Evolutionary conservation across 441 rosid genomes (phyloP).

Genomic region (Gossypium laxum): DNA sequence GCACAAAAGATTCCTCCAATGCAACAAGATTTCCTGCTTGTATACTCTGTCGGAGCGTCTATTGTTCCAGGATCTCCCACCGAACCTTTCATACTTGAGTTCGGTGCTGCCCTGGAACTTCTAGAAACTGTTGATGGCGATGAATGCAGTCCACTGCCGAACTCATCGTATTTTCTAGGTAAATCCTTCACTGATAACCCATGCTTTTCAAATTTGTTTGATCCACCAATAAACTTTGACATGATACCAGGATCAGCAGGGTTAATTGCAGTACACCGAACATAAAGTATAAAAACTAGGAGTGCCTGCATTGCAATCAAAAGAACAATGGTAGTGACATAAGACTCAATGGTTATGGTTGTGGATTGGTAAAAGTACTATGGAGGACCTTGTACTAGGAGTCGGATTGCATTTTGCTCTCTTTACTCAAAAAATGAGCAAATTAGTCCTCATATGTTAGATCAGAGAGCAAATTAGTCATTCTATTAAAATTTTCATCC

Average conservation of each 20-base stretch:
- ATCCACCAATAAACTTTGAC: constrained; percentile 38
- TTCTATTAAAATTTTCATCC: too few species aligned
- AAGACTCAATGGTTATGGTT: background rate
- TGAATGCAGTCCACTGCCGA: constrained; percentile 43
- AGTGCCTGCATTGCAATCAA: constrained; percentile 36
- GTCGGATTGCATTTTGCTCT: too few species aligned
- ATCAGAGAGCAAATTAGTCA: too few species aligned
- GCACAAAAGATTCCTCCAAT: constrained; percentile 44
- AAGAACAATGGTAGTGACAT: constrained; percentile 4
- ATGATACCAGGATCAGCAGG: constrained; percentile 70
- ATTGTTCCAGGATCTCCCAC: constrained; percentile 36
- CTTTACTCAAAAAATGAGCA: too few species aligned
- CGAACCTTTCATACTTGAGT: constrained; percentile 67
- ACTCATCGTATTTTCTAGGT: constrained; percentile 47
- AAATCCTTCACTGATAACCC: constrained; percentile 34
- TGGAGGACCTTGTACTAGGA: too few species aligned
- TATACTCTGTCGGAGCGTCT: constrained; percentile 22
- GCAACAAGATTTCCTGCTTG: constrained; percentile 23
- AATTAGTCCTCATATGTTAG: too few species aligned
- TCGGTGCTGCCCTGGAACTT: constrained; percentile 48
- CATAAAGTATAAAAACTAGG: constrained; percentile 53
- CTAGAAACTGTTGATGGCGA: constrained; percentile 71
- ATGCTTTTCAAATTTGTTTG: constrained; percentile 22
- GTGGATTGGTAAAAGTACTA: too few species aligned
- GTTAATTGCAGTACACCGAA: constrained; percentile 60